A percentile compares a stretch with the other conserved stretches of the same genome.
Evolutionary conservation across 169 alveolate species (phyloP).

Genomic region (Cryptosporidium baileyi): DNA sequence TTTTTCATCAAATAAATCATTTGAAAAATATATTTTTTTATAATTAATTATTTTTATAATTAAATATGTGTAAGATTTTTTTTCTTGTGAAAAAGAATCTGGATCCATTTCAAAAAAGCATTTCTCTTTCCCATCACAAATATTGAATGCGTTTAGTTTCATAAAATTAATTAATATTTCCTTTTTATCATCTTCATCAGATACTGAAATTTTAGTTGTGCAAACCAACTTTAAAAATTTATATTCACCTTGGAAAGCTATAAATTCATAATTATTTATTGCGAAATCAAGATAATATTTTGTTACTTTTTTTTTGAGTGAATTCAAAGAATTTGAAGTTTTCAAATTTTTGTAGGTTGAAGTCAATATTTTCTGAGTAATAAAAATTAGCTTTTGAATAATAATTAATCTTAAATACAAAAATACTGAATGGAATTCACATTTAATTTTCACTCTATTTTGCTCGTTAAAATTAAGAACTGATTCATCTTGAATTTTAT

Average conservation of each 20-base stretch:
- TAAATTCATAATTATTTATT: not conserved
- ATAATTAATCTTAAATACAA: conserved; percentile 16
- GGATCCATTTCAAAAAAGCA: conserved; percentile 14
- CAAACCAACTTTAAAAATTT: not conserved
- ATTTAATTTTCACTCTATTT: not conserved
- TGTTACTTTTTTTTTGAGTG: too few relatives aligned
- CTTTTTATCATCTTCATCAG: conserved; percentile 3
- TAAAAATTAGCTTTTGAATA: conserved; percentile 5
- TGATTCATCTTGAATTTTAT: not conserved
- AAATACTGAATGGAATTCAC: not conserved
- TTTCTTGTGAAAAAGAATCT: not conserved
- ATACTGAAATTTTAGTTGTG: not conserved
- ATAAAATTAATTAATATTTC: not conserved
- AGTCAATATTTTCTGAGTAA: too few relatives aligned
- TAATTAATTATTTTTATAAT: conserved; percentile 3
- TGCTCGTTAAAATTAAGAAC: not conserved
- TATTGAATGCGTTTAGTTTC: not conserved
- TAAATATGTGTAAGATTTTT: not conserved
- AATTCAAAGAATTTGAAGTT: too few relatives aligned
- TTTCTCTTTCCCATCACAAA: not conserved
- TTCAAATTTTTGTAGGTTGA: too few relatives aligned
- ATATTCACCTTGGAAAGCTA: conserved; percentile 19
- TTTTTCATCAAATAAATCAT: not conserved
- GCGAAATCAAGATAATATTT: not conserved
- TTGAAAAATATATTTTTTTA: not conserved